These are phyloP conservation scores for Leucosporidium scottii DNA, from an alignment of 768 basidiomycete species.

Conservation along the genomic window DNA sequence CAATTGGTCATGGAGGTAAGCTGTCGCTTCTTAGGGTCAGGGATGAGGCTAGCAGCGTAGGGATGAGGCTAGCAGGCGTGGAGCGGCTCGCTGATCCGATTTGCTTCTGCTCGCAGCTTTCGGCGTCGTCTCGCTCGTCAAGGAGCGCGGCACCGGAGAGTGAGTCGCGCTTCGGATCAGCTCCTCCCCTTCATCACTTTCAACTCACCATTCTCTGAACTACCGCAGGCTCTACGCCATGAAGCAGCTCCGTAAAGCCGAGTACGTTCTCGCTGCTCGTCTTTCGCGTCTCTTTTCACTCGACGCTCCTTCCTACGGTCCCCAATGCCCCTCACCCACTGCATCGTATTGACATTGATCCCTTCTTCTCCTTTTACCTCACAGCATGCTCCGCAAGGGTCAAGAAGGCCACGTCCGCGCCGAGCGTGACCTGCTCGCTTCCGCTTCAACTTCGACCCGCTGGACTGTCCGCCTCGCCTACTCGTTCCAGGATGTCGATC, in stretches of 20 bases:
- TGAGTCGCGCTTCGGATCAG: background rate
- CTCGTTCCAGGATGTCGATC: constrained; percentile 89
- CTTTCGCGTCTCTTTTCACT: no score
- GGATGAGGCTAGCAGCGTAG: constrained; percentile 44
- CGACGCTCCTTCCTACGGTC: no score
- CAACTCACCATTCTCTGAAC: no score
- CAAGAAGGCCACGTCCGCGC: constrained; percentile 97
- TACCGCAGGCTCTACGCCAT: constrained; percentile 66
- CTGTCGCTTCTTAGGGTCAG: no score
- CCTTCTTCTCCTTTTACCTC: no score
- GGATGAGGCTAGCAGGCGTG: no score
- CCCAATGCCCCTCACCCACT: background rate
- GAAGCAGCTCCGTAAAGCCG: constrained; percentile 67
- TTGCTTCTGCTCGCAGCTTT: constrained; percentile 65
- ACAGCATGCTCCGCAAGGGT: constrained; percentile 85
- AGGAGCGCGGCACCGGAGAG: constrained; percentile 66
- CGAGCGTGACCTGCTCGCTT: constrained; percentile 84
- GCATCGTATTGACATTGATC: background rate
- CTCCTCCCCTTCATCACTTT: no score
- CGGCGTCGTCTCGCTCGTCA: constrained; percentile 88
- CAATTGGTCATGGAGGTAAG: constrained; percentile 53
- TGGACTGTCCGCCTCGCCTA: constrained; percentile 93
- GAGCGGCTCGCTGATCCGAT: constrained; percentile 21
- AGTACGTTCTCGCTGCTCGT: background rate
- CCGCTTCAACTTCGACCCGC: constrained; percentile 65